Percentiles rank a stretch among this genome's conserved stretches.
phyloP scores from a whole-genome alignment of 1,284 basidiomycete species.

The Ganoderma lucidum region DNA sequence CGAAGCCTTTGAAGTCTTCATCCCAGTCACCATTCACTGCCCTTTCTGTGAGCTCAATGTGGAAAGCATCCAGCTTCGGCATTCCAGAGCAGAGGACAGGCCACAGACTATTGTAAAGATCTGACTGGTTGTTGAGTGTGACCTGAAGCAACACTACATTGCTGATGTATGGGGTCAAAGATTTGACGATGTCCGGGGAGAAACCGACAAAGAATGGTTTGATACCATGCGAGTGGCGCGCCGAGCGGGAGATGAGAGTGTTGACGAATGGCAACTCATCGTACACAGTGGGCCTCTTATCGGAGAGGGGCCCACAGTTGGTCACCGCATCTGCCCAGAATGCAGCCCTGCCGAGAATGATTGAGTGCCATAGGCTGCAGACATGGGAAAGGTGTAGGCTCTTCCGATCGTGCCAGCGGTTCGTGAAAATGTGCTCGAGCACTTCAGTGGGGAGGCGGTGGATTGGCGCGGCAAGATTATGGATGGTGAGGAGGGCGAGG shows the following conservation, averaged over 20 bases:
- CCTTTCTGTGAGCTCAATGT: not conserved
- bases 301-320: not conserved
- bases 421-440: not conserved
- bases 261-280: not conserved
- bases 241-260: not conserved
- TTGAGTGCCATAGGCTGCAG: not conserved
- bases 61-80: not conserved
- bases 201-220: not conserved
- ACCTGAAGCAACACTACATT: not conserved
- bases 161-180: not conserved
- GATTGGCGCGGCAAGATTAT: not conserved
- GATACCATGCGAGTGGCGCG: not conserved
- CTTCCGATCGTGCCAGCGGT: not conserved
- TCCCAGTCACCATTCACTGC: not conserved
- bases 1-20: no score
- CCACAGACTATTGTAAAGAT: not conserved
- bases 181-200: not conserved
- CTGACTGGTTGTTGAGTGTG: not conserved
- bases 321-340: constrained; percentile 1
- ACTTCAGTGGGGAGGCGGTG: constrained; percentile 2
- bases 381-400: not conserved
- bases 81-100: not conserved
- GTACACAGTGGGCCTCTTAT: no score
- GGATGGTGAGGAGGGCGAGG: not conserved
- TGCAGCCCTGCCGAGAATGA: not conserved